Evolutionary conservation across 768 basidiomycete species (phyloP), one percentile per base, ranked within the genome.

Genomic region (Dioszegia aurantiaca): DNA sequence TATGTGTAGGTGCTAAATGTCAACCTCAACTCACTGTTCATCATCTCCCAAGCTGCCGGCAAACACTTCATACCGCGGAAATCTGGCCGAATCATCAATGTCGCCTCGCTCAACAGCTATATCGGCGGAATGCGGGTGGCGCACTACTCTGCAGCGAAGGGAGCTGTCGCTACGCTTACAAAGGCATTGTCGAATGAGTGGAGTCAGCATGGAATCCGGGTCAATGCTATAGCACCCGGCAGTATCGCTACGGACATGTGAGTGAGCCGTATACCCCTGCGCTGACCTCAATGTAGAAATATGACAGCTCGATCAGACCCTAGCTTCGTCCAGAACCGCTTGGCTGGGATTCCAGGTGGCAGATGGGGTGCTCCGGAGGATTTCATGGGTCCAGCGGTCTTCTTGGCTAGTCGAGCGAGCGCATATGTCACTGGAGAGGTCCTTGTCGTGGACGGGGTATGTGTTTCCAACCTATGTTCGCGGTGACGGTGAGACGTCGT

Each of bases 101-200:
- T 85, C 63, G 83, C 82, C 44, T 84, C 83, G 23, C 68, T 76
- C 21, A 60, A 70, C 49, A 68, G 68, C 21, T 75, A 60, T 61
- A 70, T 73, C 31, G 73, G 70, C 39, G 86, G 86, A 24, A 52
- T 86, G 55, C 84, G 84, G 9, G 82, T 93, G 33, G 89, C 90
- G n/a, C 90, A 90, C 10, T 93, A 93, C 70, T 88, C 90, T 1
- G 85, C 91, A 2, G 87, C 91, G 3, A 93, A 92, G 73, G 89
- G 88, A 48, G 74, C 69, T 19, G 89, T 88, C 10, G 44, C 30
- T 1, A 33, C 31, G 16, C 41, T 65, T 21, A 59, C 59, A 33
- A 91, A 91, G 77, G 88, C 90, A 2, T 82, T 94, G 63, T 85
- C 85, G 67, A 94, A 93, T 74, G 91, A 93, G 77, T 94, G 91